Percentiles rank a stretch among this genome's conserved stretches.
These are phyloP conservation scores for Ceratocystiopsis minuta DNA, from an alignment of 2,329 filamentous ascomycete genomes.

Conservation along the genomic window DNA sequence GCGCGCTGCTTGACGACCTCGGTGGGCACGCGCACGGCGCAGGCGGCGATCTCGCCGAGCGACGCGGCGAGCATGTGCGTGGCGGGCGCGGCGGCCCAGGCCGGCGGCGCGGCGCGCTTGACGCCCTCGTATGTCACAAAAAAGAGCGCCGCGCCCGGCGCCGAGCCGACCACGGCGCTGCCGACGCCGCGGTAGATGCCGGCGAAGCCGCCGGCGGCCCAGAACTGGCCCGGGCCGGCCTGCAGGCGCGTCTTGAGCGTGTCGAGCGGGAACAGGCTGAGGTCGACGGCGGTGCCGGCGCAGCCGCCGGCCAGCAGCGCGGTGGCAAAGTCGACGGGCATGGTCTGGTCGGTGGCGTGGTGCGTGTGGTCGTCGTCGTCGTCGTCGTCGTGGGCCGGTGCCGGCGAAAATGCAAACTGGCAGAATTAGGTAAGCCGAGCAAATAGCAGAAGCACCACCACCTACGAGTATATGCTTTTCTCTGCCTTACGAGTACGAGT, in stretches of 20 bases:
- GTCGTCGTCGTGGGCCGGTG: no score
- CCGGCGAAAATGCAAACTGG: background rate
- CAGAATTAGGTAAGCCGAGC: background rate
- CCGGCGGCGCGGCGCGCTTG: constrained; percentile 33
- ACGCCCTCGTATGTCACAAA: constrained; percentile 83
- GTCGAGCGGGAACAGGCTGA: constrained; percentile 93
- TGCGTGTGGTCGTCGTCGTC: no score
- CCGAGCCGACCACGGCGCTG: constrained; percentile 74
- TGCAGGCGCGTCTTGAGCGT: constrained; percentile 97
- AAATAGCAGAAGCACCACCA: background rate
- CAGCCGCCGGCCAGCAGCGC: constrained; percentile 66
- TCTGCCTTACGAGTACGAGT: no score
- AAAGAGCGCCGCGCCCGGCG: constrained; percentile 88
- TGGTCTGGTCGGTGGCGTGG: background rate
- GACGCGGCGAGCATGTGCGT: constrained; percentile 74
- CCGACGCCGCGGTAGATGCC: constrained; percentile 91
- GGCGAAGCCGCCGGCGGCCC: constrained; percentile 68
- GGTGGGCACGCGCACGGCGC: constrained; percentile 79
- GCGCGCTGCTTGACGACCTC: constrained; percentile 96
- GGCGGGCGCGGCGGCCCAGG: constrained; percentile 14
- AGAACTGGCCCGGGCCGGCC: constrained; percentile 48
- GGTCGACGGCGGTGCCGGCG: constrained; percentile 89
- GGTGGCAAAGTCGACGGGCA: constrained; percentile 31
- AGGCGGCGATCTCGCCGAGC: constrained; percentile 79
- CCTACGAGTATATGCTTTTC: no score